Base-by-base conservation (phyloP, 148 eudicot genomes). In the Suaeda aralocaspica region DNA sequence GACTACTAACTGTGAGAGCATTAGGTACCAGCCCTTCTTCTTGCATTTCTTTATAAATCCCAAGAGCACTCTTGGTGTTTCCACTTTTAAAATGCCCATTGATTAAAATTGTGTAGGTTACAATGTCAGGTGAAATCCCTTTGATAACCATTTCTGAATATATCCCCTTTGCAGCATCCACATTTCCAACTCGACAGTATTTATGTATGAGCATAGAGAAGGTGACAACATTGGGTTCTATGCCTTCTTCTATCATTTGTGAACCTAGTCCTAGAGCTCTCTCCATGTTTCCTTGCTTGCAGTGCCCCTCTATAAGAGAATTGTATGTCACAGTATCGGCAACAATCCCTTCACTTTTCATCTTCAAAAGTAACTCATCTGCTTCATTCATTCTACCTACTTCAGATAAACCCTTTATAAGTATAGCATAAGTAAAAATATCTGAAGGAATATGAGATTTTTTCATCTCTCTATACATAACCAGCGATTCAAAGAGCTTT, bases 171-270 rank as follows among this genome's bases (percentile, higher is more conserved):
- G 98, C 92, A 72, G 88, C 89, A 31, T 87, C 84, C 81, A 84
- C 73, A 51, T 85, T 69, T 59, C 87, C 76, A 33, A 59, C 57
- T 72, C 78, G 82, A 67, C 92, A 81, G 58, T 85, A 84, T 59
- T 90, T 95, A 76, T 90, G 77, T 66, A 93, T 85, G 52, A 93
- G 76, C n/a, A 79, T 77, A 70, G 86, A 82, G 71, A 79, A 90
- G 26, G 98, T 88, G 45, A 88, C 66, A 18, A 76, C 48, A 82
- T 88, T 78, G 45, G 89, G 89, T 51, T 82, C 80, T 46, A 87
- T 73, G 59, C 85, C 88, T 48, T 78, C 81, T 59, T 78, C 80
- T 75, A 81, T 74, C 98, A 93, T 93, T 41, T 80, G 80, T 67
- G 86, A 80, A 75, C 85, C 85, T 62, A 88, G 55, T 69, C 76